Evolutionary conservation across 73 alveolate species (phyloP).

Genomic region (Uronychia binucleata): DNA sequence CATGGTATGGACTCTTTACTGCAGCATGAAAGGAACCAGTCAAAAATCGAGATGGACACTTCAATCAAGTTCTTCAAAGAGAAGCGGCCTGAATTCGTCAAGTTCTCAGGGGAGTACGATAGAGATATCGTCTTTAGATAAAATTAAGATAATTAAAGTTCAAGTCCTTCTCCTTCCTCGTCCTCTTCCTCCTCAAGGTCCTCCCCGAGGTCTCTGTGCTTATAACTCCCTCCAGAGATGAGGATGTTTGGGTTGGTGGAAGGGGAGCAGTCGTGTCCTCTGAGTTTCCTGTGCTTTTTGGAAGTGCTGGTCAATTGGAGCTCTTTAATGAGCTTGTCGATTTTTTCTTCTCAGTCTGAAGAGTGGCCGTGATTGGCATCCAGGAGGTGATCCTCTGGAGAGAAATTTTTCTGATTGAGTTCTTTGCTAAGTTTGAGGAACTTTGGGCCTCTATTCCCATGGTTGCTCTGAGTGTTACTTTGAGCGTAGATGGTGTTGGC

Average conservation of each 20-base stretch:
- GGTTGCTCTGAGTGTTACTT: not conserved
- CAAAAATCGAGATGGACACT: not conserved
- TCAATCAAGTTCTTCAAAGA: not conserved
- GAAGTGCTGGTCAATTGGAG: not conserved
- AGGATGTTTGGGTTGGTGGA: not conserved
- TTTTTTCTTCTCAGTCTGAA: not conserved
- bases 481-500: not conserved
- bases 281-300: too few species aligned
- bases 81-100: not conserved
- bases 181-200: not conserved
- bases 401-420: not conserved
- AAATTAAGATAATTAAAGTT: too few species aligned
- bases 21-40: not conserved
- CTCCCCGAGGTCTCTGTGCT: not conserved
- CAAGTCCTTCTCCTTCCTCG: not conserved
- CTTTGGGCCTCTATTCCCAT: not conserved
- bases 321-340: not conserved
- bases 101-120: not conserved
- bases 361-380: not conserved
- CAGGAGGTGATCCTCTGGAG: not conserved
- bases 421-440: not conserved
- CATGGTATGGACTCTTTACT: not conserved
- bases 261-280: too few species aligned
- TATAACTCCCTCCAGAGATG: not conserved
- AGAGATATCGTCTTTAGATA: not conserved